Base-by-base conservation (phyloP, 345 rosid genomes). In the Populus nigra region DNA sequence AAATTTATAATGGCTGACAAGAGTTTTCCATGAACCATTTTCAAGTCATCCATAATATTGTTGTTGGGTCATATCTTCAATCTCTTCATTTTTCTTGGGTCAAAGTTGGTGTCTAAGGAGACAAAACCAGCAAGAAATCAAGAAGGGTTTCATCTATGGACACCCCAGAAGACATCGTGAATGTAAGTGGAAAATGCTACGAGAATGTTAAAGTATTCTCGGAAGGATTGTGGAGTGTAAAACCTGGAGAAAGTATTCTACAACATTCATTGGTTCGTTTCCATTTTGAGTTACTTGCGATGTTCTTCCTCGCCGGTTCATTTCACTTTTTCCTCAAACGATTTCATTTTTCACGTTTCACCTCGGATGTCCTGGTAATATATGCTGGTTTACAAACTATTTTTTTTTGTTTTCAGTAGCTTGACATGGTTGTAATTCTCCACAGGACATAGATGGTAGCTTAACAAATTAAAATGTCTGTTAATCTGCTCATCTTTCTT, bases 291-390 rank as follows among this genome's bases (percentile, higher is more conserved):
- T 39, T 39, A 39, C 43, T 39, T 39, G 43, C 47, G 62, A 76
- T 22, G 45, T 67, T 67, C 65, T n/a, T 33, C 62, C 65, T 76
- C 10, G n/a, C 73, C 5, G 8, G 12, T 18, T 29, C 49, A 5
- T 49, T 67, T 33, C 78, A 76, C 36, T 68, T 9, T 29, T 5
- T 66, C 18, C 72, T 76, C 72, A 45, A 36, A 22, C 65, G 43
- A 63, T 35, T 76, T 45, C 8, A 66, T 29, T 9, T 76, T 1
- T 38, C 78, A 22, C 63, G 78, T 18, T 38, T 76, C 47, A 65
- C 72, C 65, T 76, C 78, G 41, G 78, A 76, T 39, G 20, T 76
- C 31, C 65, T 76, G 72, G 78, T 76, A 76, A 65, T 57, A n/a
- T 1, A 57, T 57, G 1, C 23, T 57, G 62, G 62, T 57, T 20